Percentiles rank a stretch among this genome's conserved stretches.
Conservation (phyloP, 2,329 filamentous ascomycete genomes). For the Ascochyta pisi region DNA sequence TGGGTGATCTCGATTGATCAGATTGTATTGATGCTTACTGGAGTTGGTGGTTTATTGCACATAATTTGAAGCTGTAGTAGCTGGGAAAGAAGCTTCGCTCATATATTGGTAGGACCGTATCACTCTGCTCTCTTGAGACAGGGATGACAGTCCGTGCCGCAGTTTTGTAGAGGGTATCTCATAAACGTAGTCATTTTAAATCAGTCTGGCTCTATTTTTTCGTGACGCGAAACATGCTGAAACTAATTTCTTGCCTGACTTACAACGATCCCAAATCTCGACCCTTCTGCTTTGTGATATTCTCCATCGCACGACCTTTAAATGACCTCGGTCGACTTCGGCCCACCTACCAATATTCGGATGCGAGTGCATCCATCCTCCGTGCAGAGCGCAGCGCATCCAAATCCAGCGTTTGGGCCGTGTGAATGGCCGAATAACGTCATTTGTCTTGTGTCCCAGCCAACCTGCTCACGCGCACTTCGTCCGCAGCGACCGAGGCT, state of each 20-base stretch:
- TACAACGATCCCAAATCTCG: neutral
- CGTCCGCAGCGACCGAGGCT: conserved; percentile 11
- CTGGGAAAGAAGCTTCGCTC: neutral
- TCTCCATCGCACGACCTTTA: neutral
- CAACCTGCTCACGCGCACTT: neutral
- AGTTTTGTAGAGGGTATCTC: neutral
- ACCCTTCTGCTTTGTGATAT: conserved; percentile 11
- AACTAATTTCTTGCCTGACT: neutral
- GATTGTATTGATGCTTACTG: conserved; percentile 21
- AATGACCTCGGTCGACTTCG: conserved; percentile 8
- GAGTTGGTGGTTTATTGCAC: conserved; percentile 21
- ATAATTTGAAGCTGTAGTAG: conserved; percentile 5
- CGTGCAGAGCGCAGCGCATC: conserved; percentile 1
- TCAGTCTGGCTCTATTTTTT: neutral
- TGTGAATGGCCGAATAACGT: conserved; percentile 11
- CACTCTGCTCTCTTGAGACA: neutral
- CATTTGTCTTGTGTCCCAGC: conserved; percentile 1
- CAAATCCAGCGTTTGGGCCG: conserved; percentile 10
- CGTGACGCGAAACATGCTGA: neutral
- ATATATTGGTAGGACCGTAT: conserved; percentile 2
- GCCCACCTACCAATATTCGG: neutral
- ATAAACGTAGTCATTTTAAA: neutral
- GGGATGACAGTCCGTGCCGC: neutral
- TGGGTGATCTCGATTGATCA: conserved; percentile 35
- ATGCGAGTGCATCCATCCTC: neutral